Percentiles rank a stretch among this genome's conserved stretches.
phyloP scores from a whole-genome alignment of 768 basidiomycete genomes.

The Russula olivacea region DNA sequence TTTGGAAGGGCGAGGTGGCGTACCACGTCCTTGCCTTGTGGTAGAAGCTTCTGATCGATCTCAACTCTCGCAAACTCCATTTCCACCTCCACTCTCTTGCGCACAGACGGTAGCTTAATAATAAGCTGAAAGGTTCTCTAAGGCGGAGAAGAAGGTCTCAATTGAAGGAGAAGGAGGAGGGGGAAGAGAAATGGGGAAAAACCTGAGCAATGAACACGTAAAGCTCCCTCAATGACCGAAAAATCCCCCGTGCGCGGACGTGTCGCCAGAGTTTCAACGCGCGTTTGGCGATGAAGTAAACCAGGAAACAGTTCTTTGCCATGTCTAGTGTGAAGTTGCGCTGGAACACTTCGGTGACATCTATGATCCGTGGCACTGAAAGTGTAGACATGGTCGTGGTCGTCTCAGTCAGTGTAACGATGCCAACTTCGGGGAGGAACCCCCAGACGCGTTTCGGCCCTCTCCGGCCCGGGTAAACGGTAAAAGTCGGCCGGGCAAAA shows the following conservation, averaged over 20 bases:
- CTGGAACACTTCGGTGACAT: neutral
- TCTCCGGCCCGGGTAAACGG: too few species aligned
- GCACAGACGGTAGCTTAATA: conserved; percentile 55
- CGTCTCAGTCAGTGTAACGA: too few species aligned
- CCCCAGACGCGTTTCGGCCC: too few species aligned
- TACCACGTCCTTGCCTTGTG: conserved; percentile 53
- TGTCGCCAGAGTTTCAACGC: conserved; percentile 53
- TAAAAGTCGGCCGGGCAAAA: too few species aligned
- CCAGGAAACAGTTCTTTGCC: conserved; percentile 51
- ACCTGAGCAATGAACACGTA: conserved; percentile 52
- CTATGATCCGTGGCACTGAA: conserved; percentile 16
- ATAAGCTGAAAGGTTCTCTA: conserved; percentile 53
- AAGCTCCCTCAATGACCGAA: conserved; percentile 43
- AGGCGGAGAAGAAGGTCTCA: conserved; percentile 5
- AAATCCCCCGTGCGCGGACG: conserved; percentile 55
- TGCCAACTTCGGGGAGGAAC: too few species aligned
- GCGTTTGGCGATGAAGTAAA: conserved; percentile 52
- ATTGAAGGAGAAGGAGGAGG: neutral
- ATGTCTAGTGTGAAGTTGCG: conserved; percentile 34
- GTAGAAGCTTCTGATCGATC: conserved; percentile 64
- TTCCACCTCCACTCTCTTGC: conserved; percentile 54
- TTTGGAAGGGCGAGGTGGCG: conserved; percentile 63
- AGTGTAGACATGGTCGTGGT: conserved; percentile 9
- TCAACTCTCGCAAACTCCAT: conserved; percentile 58
- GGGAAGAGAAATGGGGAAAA: conserved; percentile 25